Base-by-base conservation (phyloP, 352 stramenopile species). In the Aphanomyces euteiches region DNA sequence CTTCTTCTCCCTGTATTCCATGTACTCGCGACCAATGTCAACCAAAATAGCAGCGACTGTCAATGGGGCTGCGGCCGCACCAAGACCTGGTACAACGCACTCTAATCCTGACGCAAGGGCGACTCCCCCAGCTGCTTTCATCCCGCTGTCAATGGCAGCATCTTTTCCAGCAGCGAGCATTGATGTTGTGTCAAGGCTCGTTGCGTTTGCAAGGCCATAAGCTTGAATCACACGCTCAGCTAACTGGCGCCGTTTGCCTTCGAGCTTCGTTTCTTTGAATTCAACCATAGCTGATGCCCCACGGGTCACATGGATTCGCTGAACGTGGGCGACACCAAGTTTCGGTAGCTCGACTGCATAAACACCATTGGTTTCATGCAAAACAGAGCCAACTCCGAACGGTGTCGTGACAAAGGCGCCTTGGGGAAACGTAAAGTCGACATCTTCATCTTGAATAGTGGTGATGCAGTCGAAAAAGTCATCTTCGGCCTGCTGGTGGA, bases 1-100 rank as follows among this genome's bases (percentile, higher is more conserved):
- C 48, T 92, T 76, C 38, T 85, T 85, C 54, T 88, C 80, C 45
- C 87, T 84, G 74, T 91, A 95, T 17, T 92, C 77, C 58, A 89
- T 89, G 64, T 92, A 95, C 64, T 95, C 87, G 48, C 92, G 92
- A 13, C 87, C 85, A 40, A 95, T 84, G 71, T 95, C 87, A 15
- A 95, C 85, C 3, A 95, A 76, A 56, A 95, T 95, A 37, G 87
- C 92, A 5, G 87, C 87, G 48, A 95, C 85, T 7, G 87, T 84
- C 13, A 93, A 74, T 1, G 87, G 87, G 7, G 87, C 87, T 7
- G 86, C 87, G 19, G 82, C 81, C 65, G 81, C 82, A 64, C 83
- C 79, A 19, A 92, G 67, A 6, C 56, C 65, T 17, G 80, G 82
- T 15, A 82, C 85, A 36, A 86, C 84, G 13, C 84, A 70, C n/a